Evolutionary conservation across 352 stramenopile genomes (phyloP).

Genomic region (Phytophthora kernoviae): DNA sequence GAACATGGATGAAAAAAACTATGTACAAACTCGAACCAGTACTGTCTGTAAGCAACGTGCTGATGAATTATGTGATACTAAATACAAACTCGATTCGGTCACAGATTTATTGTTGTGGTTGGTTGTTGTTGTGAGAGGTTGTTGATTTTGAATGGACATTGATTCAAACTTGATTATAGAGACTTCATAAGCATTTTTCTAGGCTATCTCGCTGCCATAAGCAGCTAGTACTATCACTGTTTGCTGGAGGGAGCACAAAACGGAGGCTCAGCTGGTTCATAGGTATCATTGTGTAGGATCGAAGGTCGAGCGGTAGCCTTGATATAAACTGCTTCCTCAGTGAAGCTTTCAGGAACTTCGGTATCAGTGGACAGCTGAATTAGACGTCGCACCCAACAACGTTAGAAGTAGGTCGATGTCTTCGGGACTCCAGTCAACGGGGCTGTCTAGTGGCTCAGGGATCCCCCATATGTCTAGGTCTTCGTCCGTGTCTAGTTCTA

Average conservation of each 20-base stretch:
- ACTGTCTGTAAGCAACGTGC: slow-evolving; percentile 17
- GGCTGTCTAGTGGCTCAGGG: slow-evolving; percentile 30
- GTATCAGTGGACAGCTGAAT: not conserved
- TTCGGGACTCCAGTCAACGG: slow-evolving; percentile 31
- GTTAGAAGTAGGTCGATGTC: slow-evolving; percentile 37
- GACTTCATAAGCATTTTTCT: slow-evolving; percentile 11
- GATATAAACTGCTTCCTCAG: too few species aligned
- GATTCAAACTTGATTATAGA: slow-evolving; percentile 10
- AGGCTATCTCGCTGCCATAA: too few species aligned
- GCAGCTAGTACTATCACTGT: too few species aligned
- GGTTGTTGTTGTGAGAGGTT: too few species aligned
- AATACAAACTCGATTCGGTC: slow-evolving; percentile 28
- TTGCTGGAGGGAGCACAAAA: not conserved
- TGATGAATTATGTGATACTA: slow-evolving; percentile 35
- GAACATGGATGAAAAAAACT: slow-evolving; percentile 20
- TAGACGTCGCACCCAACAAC: slow-evolving; percentile 26
- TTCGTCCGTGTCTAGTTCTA: slow-evolving; percentile 34
- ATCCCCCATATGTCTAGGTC: slow-evolving; percentile 40
- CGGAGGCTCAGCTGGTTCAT: slow-evolving; percentile 14
- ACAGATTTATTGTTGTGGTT: not conserved
- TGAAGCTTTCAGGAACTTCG: too few species aligned
- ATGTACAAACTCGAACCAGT: slow-evolving; percentile 31
- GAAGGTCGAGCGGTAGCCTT: not conserved
- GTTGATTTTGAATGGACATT: slow-evolving; percentile 2
- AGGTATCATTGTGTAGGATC: slow-evolving; percentile 19